These are phyloP conservation scores for Nakazawaea siamensis DNA, from an alignment of 805 yeast genomes.

Conservation along the genomic window DNA sequence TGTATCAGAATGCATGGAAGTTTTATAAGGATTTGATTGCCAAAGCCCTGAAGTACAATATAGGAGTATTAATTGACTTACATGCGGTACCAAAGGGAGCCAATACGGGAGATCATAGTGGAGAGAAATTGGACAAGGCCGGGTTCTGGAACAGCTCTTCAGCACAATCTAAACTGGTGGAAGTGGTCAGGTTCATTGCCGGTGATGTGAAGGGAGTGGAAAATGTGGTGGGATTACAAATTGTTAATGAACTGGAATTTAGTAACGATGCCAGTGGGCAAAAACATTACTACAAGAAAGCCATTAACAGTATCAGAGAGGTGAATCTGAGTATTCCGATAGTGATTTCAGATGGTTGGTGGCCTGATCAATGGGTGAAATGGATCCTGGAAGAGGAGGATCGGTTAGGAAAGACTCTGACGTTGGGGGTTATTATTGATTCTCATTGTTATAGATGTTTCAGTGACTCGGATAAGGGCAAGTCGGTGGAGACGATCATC, in stretches of 20 bases:
- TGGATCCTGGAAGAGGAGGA: conserved; percentile 44
- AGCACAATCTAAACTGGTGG: conserved; percentile 35
- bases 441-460: conserved; percentile 84
- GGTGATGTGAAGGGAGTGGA: conserved; percentile 46
- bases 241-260: conserved; percentile 78
- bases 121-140: conserved; percentile 49
- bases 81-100: conserved; percentile 95
- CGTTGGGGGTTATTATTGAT: conserved; percentile 67
- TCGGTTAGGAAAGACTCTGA: conserved; percentile 9
- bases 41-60: conserved; percentile 51
- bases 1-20: conserved; percentile 72
- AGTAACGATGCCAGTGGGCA: conserved; percentile 45
- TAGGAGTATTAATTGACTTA: conserved; percentile 73
- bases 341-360: conserved; percentile 91
- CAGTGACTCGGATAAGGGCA: conserved; percentile 61
- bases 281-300: conserved; percentile 54
- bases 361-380: conserved; percentile 69
- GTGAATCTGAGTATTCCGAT: conserved; percentile 56
- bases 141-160: conserved; percentile 52
- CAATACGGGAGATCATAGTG: conserved; percentile 78
- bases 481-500: conserved; percentile 57
- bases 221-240: conserved; percentile 74
- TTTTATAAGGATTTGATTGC: conserved; percentile 45
- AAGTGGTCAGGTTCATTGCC: conserved; percentile 53
- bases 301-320: conserved; percentile 49